Evolutionary conservation across 2,329 filamentous ascomycete genomes (phyloP).

Genomic region (Aureobasidium sp.): DNA sequence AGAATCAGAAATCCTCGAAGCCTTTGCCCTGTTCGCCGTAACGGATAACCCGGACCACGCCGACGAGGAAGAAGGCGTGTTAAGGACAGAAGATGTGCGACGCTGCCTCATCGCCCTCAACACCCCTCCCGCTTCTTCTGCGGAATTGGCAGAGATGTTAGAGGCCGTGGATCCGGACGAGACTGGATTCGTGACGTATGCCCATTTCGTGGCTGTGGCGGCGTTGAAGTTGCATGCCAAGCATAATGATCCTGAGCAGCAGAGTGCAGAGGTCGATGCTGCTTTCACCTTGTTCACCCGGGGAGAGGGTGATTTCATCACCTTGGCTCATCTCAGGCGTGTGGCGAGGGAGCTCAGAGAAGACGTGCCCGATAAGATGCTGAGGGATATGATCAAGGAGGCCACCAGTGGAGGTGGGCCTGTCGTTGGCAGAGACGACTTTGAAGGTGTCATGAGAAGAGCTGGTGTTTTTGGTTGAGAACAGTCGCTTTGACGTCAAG

Average conservation of each 20-base stretch:
- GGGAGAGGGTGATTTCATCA: constrained; percentile 59
- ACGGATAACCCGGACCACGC: constrained; percentile 40
- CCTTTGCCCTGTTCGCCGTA: constrained; percentile 68
- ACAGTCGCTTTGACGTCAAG: not conserved
- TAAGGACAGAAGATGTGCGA: constrained; percentile 40
- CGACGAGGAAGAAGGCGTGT: constrained; percentile 54
- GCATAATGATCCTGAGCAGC: constrained; percentile 39
- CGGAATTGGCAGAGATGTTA: constrained; percentile 69
- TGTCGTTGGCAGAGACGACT: constrained; percentile 71
- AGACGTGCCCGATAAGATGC: constrained; percentile 71
- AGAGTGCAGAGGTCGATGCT: constrained; percentile 65
- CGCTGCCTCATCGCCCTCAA: constrained; percentile 61
- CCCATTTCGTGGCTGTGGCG: constrained; percentile 78
- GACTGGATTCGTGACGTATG: constrained; percentile 70
- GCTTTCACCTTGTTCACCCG: constrained; percentile 76
- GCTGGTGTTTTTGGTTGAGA: constrained; percentile 73
- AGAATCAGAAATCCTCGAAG: constrained; percentile 85
- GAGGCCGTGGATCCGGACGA: constrained; percentile 76
- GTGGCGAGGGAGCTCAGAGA: constrained; percentile 79
- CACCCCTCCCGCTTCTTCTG: constrained; percentile 55
- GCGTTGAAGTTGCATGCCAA: constrained; percentile 67
- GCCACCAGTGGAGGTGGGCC: constrained; percentile 66
- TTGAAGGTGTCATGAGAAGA: constrained; percentile 76
- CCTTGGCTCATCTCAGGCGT: constrained; percentile 66
- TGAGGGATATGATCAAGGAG: constrained; percentile 92